A percentile compares a stretch with the other conserved stretches of the same genome.
These are phyloP conservation scores for Circinella umbellata DNA, from an alignment of 371 early-diverging fungal genomes.

Conservation along the genomic window DNA sequence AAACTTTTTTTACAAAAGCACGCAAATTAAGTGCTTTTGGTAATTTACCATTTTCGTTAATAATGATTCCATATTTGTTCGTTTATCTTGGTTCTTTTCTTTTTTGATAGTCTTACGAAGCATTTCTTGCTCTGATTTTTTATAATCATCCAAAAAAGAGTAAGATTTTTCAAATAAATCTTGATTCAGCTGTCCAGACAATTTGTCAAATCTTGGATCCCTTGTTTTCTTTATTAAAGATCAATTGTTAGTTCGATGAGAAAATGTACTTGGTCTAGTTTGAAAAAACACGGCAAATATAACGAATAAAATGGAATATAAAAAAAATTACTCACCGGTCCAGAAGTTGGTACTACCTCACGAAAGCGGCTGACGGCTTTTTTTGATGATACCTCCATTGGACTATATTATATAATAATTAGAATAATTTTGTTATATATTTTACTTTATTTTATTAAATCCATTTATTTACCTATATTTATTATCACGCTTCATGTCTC, in stretches of 20 bases:
- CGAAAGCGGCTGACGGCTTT: slow-evolving; percentile 79
- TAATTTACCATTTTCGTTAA: slow-evolving; percentile 61
- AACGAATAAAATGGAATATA: neutral
- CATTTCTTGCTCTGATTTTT: slow-evolving; percentile 70
- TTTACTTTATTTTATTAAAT: too few species aligned
- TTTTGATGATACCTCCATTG: slow-evolving; percentile 83
- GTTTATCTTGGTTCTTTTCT: slow-evolving; percentile 61
- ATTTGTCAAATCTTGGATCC: slow-evolving; percentile 90
- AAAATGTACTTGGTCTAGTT: neutral
- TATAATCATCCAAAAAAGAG: slow-evolving; percentile 78
- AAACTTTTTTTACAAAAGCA: too few species aligned
- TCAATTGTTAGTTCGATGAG: neutral
- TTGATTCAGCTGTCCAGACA: slow-evolving; percentile 83
- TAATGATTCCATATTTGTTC: slow-evolving; percentile 49
- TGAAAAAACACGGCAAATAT: too few species aligned
- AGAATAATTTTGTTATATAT: too few species aligned
- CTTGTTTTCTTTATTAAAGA: slow-evolving; percentile 59
- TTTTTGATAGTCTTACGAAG: slow-evolving; percentile 66
- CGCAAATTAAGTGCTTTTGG: neutral
- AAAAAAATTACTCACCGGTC: slow-evolving; percentile 41
- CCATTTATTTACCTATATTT: slow-evolving; percentile 46
- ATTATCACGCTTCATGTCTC: slow-evolving; percentile 51
- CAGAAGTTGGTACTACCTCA: slow-evolving; percentile 71
- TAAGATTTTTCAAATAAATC: slow-evolving; percentile 89
- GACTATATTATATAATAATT: slow-evolving; percentile 34